Evolutionary conservation across 2,329 filamentous ascomycete species (phyloP).

Genomic region (Penicillium brasilianum): DNA sequence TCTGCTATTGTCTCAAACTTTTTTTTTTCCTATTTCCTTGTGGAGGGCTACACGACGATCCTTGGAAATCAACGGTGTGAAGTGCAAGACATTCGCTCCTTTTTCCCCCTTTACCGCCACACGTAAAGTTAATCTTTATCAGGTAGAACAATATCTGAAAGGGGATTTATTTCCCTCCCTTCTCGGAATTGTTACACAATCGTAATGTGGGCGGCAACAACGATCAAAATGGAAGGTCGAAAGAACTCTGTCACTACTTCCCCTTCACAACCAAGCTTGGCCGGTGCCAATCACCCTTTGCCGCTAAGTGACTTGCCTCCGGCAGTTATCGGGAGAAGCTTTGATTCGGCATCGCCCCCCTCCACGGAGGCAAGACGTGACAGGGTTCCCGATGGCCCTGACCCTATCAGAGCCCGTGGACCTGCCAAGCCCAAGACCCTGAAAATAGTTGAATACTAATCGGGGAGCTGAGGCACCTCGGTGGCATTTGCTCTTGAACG

Average conservation of each 20-base stretch:
- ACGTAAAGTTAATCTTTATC: conserved; percentile 14
- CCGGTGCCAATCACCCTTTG: conserved; percentile 8
- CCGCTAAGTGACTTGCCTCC: not conserved
- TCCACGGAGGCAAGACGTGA: not conserved
- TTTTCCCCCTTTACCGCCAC: conserved; percentile 6
- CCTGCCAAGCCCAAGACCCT: not conserved
- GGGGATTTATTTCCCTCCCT: conserved; percentile 3
- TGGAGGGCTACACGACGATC: not conserved
- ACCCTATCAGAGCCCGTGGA: not conserved
- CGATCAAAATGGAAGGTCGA: conserved; percentile 19
- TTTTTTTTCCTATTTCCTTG: not conserved
- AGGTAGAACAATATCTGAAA: conserved; percentile 15
- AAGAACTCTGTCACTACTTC: not conserved
- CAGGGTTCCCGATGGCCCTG: not conserved
- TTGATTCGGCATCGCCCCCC: conserved; percentile 8
- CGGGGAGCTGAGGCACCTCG: conserved; percentile 14
- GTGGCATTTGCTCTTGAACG: conserved; percentile 28
- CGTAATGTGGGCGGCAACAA: conserved; percentile 16
- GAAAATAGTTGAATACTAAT: not conserved
- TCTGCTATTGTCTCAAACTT: too few species aligned
- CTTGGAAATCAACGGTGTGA: not conserved
- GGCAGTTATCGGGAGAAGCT: conserved; percentile 1
- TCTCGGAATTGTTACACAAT: not conserved
- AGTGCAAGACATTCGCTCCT: not conserved
- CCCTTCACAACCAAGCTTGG: conserved; percentile 25